These are phyloP conservation scores for Flaveria robusta DNA, from an alignment of 129 eudicot species.

Conservation along the genomic window DNA sequence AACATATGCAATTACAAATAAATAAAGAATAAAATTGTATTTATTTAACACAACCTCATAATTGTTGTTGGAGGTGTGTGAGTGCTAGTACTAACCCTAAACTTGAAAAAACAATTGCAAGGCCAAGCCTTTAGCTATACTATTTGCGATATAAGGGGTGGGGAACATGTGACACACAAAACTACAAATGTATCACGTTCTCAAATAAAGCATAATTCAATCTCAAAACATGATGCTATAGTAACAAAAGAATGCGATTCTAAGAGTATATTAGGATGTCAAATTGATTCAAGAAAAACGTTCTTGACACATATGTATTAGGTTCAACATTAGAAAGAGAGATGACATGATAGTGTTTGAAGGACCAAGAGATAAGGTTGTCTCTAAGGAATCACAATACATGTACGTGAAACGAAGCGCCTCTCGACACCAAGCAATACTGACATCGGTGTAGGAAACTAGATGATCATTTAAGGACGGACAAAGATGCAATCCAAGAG, in stretches of 20 bases:
- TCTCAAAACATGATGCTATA: background rate
- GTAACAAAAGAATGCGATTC: background rate
- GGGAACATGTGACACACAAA: background rate
- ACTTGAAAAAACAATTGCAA: background rate
- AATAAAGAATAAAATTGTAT: too few species aligned
- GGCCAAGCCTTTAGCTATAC: background rate
- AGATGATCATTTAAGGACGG: background rate
- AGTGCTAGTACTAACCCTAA: background rate
- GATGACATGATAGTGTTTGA: background rate
- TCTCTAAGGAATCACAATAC: background rate
- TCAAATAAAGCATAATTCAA: background rate
- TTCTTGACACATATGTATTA: background rate
- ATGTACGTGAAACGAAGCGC: background rate
- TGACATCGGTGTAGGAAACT: background rate
- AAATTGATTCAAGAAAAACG: background rate
- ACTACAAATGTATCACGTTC: background rate
- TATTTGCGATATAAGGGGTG: background rate
- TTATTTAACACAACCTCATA: background rate
- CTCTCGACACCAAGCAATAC: background rate
- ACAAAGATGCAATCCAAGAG: too few species aligned
- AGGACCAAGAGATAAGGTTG: background rate
- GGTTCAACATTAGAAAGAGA: background rate
- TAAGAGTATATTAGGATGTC: background rate
- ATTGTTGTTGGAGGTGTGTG: background rate
- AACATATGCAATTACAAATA: too few species aligned